A percentile compares a stretch with the other conserved stretches of the same genome.
Evolutionary conservation across 495 filamentous ascomycete genomes (phyloP).

Genomic region (Barbatosphaeria neglecta): DNA sequence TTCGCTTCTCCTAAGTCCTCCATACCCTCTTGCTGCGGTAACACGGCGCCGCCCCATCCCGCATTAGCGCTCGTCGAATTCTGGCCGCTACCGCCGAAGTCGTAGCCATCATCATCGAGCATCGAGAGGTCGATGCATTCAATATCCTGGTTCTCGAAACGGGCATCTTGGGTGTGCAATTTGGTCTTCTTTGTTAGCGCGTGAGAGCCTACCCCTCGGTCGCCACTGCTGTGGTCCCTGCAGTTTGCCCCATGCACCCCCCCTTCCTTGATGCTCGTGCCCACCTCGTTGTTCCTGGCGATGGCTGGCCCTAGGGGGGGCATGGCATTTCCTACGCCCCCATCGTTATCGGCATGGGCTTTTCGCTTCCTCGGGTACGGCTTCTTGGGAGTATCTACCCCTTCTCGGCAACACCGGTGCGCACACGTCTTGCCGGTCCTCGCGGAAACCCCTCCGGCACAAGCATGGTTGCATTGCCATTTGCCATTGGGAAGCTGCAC

Average conservation of each 20-base stretch:
- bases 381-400: constrained; percentile 60
- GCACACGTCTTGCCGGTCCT: constrained; percentile 34
- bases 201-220: no score
- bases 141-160: constrained; percentile 9
- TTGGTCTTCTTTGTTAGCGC: not conserved
- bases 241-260: not conserved
- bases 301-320: not conserved
- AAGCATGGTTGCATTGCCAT: constrained; percentile 80
- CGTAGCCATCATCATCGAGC: constrained; percentile 6
- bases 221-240: no score
- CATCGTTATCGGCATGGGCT: not conserved
- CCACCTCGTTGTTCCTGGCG: not conserved
- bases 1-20: not conserved
- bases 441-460: constrained; percentile 55
- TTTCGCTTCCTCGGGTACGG: constrained; percentile 17
- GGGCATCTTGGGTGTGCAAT: not conserved
- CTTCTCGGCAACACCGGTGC: constrained; percentile 83
- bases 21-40: not conserved
- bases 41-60: not conserved
- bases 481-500: constrained; percentile 64
- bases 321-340: not conserved
- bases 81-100: not conserved
- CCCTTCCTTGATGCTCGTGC: not conserved
- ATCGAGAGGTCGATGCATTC: constrained; percentile 27
- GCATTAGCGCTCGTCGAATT: not conserved